Percentiles rank a stretch among this genome's conserved stretches.
Evolutionary conservation across 2,329 filamentous ascomycete species (phyloP).

Genomic region (Alternaria solani): DNA sequence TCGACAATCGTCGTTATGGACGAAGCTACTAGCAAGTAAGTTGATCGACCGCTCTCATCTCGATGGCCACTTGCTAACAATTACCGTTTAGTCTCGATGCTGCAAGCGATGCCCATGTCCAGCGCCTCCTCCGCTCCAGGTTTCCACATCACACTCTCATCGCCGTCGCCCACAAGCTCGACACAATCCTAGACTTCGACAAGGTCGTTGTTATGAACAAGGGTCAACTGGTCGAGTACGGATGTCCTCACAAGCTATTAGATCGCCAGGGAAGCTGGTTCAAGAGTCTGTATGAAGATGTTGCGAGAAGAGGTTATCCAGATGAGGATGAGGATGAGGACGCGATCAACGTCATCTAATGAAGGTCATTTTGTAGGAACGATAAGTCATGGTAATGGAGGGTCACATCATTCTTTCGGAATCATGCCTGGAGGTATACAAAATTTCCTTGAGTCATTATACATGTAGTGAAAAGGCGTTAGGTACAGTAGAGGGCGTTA

Average conservation of each 20-base stretch:
- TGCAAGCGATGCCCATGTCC: slow-evolving; percentile 65
- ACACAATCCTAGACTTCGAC: slow-evolving; percentile 65
- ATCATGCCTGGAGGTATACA: background rate
- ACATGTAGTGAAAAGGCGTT: background rate
- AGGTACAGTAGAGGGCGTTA: background rate
- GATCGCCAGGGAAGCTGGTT: slow-evolving; percentile 43
- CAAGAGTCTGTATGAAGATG: slow-evolving; percentile 42
- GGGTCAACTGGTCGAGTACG: slow-evolving; percentile 58
- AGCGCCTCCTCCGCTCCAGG: slow-evolving; percentile 62
- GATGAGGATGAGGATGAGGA: slow-evolving; percentile 8
- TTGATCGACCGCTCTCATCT: background rate
- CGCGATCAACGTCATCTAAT: background rate
- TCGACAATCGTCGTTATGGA: slow-evolving; percentile 42
- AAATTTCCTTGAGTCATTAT: background rate
- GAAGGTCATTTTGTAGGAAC: background rate
- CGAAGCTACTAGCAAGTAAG: slow-evolving; percentile 47
- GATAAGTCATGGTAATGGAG: background rate
- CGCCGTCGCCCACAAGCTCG: slow-evolving; percentile 64
- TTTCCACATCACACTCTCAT: slow-evolving; percentile 68
- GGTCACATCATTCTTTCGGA: background rate
- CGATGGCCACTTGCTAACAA: slow-evolving; percentile 8
- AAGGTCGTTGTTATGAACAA: slow-evolving; percentile 61
- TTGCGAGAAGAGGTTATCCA: slow-evolving; percentile 1
- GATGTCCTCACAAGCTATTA: slow-evolving; percentile 39
- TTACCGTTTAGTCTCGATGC: slow-evolving; percentile 59